These are phyloP conservation scores for Eucalyptus virginea DNA, from an alignment of 345 rosid genomes.

Conservation along the genomic window DNA sequence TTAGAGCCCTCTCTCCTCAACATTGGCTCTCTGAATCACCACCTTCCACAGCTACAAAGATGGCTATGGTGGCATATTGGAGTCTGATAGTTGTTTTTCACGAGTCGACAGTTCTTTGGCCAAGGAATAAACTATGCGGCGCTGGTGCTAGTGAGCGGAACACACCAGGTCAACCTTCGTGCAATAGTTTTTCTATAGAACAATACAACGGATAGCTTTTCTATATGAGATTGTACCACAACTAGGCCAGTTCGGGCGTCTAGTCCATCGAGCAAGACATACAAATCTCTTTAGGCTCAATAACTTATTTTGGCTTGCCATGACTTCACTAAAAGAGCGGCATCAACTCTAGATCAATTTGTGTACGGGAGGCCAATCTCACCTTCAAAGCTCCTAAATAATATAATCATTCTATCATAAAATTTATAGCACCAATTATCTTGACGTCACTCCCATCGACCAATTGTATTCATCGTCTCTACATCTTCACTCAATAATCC, in stretches of 20 bases:
- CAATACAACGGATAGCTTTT: not conserved
- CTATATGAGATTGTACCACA: fast-evolving
- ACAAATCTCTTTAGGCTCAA: no score
- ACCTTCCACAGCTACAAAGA: not conserved
- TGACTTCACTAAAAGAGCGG: not conserved
- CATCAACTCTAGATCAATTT: not conserved
- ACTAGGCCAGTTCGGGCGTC: fast-evolving
- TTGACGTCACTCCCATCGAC: no score
- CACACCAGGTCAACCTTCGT: not conserved
- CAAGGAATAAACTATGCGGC: not conserved
- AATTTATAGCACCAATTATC: not conserved
- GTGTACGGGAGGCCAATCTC: not conserved
- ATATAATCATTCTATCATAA: no score
- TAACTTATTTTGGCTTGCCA: not conserved
- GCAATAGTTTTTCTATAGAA: not conserved
- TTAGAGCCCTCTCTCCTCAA: not conserved
- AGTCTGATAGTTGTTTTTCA: no score
- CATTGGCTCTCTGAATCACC: not conserved
- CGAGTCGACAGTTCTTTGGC: not conserved
- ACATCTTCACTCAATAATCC: no score
- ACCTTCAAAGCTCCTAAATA: no score
- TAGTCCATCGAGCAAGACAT: no score
- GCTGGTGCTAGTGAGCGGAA: fast-evolving
- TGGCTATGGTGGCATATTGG: not conserved
- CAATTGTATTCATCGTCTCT: no score